These are phyloP conservation scores for Exserohilum turcica DNA, from an alignment of 2,329 filamentous ascomycete species.

Conservation along the genomic window DNA sequence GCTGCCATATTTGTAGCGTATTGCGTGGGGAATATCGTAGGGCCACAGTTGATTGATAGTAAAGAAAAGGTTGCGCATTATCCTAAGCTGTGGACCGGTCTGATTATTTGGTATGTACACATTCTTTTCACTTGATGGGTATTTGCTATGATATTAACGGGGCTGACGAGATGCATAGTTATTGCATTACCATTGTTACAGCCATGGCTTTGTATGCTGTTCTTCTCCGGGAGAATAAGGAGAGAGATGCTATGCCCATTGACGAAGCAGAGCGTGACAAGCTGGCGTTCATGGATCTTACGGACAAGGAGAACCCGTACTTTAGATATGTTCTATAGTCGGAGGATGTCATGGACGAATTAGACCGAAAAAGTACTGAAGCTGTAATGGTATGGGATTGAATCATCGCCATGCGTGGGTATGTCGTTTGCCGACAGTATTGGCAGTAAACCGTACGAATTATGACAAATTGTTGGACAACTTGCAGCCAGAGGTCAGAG, in stretches of 20 bases:
- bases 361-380: not conserved
- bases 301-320: slow-evolving; percentile 62
- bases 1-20: slow-evolving; percentile 76
- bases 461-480: too few relatives aligned
- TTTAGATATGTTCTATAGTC: slow-evolving; percentile 59
- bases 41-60: slow-evolving; percentile 72
- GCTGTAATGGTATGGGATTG: not conserved
- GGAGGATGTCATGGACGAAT: not conserved
- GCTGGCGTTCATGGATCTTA: slow-evolving; percentile 56
- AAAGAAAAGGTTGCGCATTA: slow-evolving; percentile 70
- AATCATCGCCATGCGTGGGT: not conserved
- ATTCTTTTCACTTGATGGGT: not conserved
- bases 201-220: slow-evolving; percentile 63
- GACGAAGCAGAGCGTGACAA: slow-evolving; percentile 64
- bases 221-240: slow-evolving; percentile 55
- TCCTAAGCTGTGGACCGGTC: slow-evolving; percentile 70
- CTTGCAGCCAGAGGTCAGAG: not conserved
- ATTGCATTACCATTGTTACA: slow-evolving; percentile 68
- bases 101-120: slow-evolving; percentile 63
- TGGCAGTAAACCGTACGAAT: too few relatives aligned
- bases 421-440: too few relatives aligned
- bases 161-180: slow-evolving; percentile 46
- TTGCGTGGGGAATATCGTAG: slow-evolving; percentile 77
- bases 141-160: not conserved
- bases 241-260: slow-evolving; percentile 56